These are phyloP conservation scores for Pisolithus orientalis DNA, from an alignment of 768 basidiomycete species.

Conservation along the genomic window DNA sequence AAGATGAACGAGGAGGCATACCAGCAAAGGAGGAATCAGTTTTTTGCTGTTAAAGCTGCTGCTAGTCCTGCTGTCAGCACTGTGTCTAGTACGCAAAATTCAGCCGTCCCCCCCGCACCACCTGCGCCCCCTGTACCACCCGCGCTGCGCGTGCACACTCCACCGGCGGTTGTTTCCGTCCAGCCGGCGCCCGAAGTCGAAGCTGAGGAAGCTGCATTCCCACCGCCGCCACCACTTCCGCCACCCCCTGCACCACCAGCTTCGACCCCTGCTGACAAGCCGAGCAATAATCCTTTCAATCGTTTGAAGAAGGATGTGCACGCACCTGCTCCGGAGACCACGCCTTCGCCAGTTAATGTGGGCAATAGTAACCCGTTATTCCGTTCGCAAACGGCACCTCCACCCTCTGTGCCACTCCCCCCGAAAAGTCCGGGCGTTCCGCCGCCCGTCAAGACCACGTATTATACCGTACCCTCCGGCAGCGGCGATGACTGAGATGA, in stretches of 20 bases:
- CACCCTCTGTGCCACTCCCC: constrained; percentile 32
- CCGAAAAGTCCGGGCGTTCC: constrained; percentile 33
- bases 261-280: constrained; percentile 33
- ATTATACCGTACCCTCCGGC: constrained; percentile 54
- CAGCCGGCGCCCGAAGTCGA: constrained; percentile 24
- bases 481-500: constrained; percentile 83
- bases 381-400: constrained; percentile 39
- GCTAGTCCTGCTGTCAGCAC: constrained; percentile 13
- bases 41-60: constrained; percentile 33
- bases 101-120: constrained; percentile 29
- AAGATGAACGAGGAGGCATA: constrained; percentile 45
- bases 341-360: constrained; percentile 21
- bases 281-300: constrained; percentile 78
- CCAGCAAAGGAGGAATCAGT: constrained; percentile 25
- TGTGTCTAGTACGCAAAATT: constrained; percentile 18
- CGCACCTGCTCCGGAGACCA: constrained; percentile 23
- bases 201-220: constrained; percentile 21
- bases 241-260: constrained; percentile 24
- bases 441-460: constrained; percentile 45
- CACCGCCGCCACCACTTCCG: constrained; percentile 25
- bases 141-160: too few relatives aligned
- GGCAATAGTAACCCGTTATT: constrained; percentile 76
- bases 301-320: constrained; percentile 48
- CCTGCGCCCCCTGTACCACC: constrained; percentile 17
- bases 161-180: constrained; percentile 26